These are phyloP conservation scores for Mycena polygramma DNA, from an alignment of 768 basidiomycete genomes.

Conservation along the genomic window DNA sequence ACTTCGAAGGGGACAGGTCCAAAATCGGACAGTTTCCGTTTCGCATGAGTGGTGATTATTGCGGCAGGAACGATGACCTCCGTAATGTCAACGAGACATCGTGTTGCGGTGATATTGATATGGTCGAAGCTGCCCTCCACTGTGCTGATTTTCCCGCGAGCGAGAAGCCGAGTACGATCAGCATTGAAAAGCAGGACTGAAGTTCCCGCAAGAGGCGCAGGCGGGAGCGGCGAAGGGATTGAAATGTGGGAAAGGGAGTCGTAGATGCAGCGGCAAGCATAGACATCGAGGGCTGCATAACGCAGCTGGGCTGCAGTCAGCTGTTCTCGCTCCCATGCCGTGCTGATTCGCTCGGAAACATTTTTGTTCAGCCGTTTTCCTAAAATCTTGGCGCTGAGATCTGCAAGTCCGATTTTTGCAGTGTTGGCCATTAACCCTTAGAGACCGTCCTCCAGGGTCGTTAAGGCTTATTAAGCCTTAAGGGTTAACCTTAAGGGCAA, in stretches of 20 bases:
- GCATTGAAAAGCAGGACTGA: neutral
- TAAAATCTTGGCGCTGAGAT: neutral
- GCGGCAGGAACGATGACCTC: conserved; percentile 1
- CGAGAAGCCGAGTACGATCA: neutral
- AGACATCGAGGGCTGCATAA: conserved; percentile 7
- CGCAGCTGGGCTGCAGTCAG: neutral
- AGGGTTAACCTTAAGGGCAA: too few species aligned
- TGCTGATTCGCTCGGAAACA: conserved; percentile 3
- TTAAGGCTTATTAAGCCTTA: too few species aligned
- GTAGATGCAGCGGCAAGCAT: conserved; percentile 9
- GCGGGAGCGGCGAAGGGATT: neutral
- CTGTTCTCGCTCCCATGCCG: neutral
- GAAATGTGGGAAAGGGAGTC: neutral
- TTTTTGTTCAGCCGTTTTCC: conserved; percentile 5
- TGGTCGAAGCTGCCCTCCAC: neutral
- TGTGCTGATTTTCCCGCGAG: neutral
- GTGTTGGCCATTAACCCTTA: too few species aligned
- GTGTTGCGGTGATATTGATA: neutral
- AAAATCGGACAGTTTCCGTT: neutral
- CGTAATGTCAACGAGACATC: neutral
- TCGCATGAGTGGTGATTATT: neutral
- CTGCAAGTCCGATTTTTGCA: neutral
- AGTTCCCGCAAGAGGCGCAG: neutral
- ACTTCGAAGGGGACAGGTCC: neutral
- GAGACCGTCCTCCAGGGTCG: too few species aligned